These are phyloP conservation scores for Zarea fungicola DNA, from an alignment of 2,329 filamentous ascomycete species.

Conservation along the genomic window DNA sequence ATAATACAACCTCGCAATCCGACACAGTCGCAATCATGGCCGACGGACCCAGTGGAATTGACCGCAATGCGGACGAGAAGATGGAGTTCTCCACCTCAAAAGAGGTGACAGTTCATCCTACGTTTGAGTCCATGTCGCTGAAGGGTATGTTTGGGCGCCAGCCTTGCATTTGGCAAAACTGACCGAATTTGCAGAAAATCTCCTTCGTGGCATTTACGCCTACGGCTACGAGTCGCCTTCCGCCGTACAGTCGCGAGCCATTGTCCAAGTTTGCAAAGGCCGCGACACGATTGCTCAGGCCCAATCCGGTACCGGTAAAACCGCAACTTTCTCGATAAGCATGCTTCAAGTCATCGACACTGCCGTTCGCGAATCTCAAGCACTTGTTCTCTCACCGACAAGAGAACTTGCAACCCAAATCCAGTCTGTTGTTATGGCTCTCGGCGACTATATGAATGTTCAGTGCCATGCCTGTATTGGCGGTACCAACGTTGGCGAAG, in stretches of 20 bases:
- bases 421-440: slow-evolving; percentile 96
- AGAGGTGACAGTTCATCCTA: slow-evolving; percentile 91
- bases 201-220: slow-evolving; percentile 94
- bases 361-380: slow-evolving; percentile 86
- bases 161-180: slow-evolving; percentile 3
- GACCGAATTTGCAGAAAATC: slow-evolving; percentile 58
- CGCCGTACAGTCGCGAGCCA: slow-evolving; percentile 94
- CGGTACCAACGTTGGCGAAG: slow-evolving; percentile 94
- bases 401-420: slow-evolving; percentile 97
- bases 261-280: slow-evolving; percentile 98
- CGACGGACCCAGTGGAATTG: slow-evolving; percentile 69
- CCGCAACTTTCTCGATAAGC: slow-evolving; percentile 92
- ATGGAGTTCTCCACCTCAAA: slow-evolving; percentile 99
- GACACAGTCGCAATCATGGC: slow-evolving; percentile 61
- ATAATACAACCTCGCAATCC: neutral
- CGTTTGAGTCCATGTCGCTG: slow-evolving; percentile 92
- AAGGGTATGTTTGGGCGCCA: slow-evolving; percentile 53
- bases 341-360: slow-evolving; percentile 96
- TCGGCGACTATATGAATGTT: slow-evolving; percentile 99
- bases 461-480: slow-evolving; percentile 99
- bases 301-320: slow-evolving; percentile 95
- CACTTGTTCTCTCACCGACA: slow-evolving; percentile 90
- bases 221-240: slow-evolving; percentile 99
- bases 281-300: slow-evolving; percentile 98
- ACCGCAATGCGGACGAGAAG: slow-evolving; percentile 89